phyloP scores from a whole-genome alignment of 1,284 basidiomycete species.

The Rhodotorula mucilaginosa region DNA sequence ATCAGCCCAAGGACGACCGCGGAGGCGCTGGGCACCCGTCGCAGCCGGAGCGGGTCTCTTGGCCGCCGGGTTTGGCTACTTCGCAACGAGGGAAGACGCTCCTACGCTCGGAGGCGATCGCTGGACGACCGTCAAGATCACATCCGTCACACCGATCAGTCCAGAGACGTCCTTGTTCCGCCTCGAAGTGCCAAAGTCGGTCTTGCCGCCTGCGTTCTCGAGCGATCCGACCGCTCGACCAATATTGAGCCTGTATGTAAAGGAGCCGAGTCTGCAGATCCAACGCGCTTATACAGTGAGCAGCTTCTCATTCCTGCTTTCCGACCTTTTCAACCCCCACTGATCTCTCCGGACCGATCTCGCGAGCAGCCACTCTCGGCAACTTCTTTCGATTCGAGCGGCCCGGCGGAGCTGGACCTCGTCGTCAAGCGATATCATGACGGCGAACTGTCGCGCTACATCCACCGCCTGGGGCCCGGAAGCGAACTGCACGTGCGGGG shows the following conservation, averaged over 20 bases:
- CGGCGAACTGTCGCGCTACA: conserved; percentile 77
- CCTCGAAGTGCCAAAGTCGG: conserved; percentile 57
- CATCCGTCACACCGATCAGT: conserved; percentile 56
- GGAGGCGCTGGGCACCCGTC: neutral
- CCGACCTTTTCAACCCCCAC: conserved; percentile 49
- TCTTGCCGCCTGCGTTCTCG: conserved; percentile 44
- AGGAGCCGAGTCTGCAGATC: conserved; percentile 84
- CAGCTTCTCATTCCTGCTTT: neutral
- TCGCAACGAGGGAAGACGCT: neutral
- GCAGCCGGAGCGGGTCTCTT: neutral
- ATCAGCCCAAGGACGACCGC: neutral
- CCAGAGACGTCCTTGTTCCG: conserved; percentile 63
- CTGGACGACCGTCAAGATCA: conserved; percentile 65
- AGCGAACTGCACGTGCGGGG: conserved; percentile 72
- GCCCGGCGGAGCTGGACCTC: conserved; percentile 34
- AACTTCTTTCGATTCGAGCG: conserved; percentile 65
- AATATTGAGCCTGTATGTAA: conserved; percentile 74
- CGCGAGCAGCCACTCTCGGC: conserved; percentile 58
- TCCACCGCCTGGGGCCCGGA: conserved; percentile 66
- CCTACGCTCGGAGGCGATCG: conserved; percentile 56
- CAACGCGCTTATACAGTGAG: conserved; percentile 70
- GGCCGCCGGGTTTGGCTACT: neutral
- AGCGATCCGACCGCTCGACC: conserved; percentile 30
- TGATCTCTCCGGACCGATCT: conserved; percentile 44
- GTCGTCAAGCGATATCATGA: conserved; percentile 57